phyloP scores from a whole-genome alignment of 2,329 filamentous ascomycete genomes.

The Aspergillus costaricaensis region DNA sequence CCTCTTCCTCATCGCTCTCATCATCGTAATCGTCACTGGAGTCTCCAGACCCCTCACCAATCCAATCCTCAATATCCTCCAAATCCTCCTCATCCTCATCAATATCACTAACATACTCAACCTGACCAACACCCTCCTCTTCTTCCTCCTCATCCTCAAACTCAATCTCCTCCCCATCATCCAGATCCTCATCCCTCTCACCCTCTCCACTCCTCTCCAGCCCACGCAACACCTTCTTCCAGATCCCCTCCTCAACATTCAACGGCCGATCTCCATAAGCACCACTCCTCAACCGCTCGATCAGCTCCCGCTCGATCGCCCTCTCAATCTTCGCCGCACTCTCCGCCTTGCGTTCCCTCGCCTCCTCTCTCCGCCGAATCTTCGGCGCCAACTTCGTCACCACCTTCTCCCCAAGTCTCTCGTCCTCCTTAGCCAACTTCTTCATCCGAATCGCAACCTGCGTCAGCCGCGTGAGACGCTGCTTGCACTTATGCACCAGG shows the following conservation, averaged over 20 bases:
- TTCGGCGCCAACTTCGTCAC: constrained; percentile 92
- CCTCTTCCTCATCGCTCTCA: constrained; percentile 56
- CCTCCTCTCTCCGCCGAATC: constrained; percentile 73
- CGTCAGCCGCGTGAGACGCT: constrained; percentile 85
- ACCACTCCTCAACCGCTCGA: constrained; percentile 85
- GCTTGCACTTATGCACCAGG: constrained; percentile 91
- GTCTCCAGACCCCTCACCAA: constrained; percentile 68
- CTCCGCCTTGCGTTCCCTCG: constrained; percentile 74
- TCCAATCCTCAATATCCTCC: constrained; percentile 96
- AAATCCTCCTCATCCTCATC: constrained; percentile 78
- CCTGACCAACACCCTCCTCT: constrained; percentile 70
- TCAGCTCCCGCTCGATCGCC: constrained; percentile 91
- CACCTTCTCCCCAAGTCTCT: constrained; percentile 80
- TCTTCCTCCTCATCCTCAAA: constrained; percentile 72
- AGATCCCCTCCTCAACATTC: constrained; percentile 92
- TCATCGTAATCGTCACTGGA: constrained; percentile 54
- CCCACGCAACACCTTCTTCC: constrained; percentile 93
- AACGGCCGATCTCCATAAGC: constrained; percentile 93
- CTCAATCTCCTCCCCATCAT: constrained; percentile 80
- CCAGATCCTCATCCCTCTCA: constrained; percentile 79
- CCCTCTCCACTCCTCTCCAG: constrained; percentile 87
- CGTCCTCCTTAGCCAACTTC: constrained; percentile 83
- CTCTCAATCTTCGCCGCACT: constrained; percentile 90
- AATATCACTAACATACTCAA: constrained; percentile 92
- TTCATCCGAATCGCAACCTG: constrained; percentile 82